Evolutionary conservation across 1,139 yeast genomes (phyloP).

Genomic region (Hemisphaericaspora subhashii): DNA sequence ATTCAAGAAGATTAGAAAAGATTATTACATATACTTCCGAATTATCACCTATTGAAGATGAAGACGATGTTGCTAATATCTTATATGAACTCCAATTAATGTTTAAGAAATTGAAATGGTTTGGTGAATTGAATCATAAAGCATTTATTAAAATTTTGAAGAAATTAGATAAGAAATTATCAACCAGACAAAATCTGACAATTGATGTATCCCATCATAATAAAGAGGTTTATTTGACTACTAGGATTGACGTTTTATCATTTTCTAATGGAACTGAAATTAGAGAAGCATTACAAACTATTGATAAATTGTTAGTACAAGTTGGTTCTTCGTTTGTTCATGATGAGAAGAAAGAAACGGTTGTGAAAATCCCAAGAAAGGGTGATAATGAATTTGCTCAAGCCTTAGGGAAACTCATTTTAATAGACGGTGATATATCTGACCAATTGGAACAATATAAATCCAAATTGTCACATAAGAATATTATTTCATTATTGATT

Average conservation of each 20-base stretch:
- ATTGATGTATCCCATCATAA: slow-evolving; percentile 53
- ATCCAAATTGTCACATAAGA: slow-evolving; percentile 33
- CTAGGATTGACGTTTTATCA: slow-evolving; percentile 73
- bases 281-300: slow-evolving; percentile 50
- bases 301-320: slow-evolving; percentile 53
- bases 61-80: slow-evolving; percentile 75
- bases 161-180: slow-evolving; percentile 81
- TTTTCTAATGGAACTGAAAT: slow-evolving; percentile 73
- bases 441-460: slow-evolving; percentile 33
- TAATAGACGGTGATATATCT: slow-evolving; percentile 39
- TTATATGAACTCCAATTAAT: slow-evolving; percentile 76
- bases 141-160: slow-evolving; percentile 89
- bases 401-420: slow-evolving; percentile 30
- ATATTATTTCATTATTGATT: slow-evolving; percentile 56
- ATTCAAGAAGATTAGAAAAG: slow-evolving; percentile 63
- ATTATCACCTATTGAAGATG: slow-evolving; percentile 55
- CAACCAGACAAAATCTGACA: slow-evolving; percentile 10
- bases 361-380: not conserved
- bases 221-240: slow-evolving; percentile 63
- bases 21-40: slow-evolving; percentile 27
- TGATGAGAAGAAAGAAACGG: slow-evolving; percentile 12
- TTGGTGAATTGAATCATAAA: slow-evolving; percentile 86
- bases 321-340: slow-evolving; percentile 23
- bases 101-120: slow-evolving; percentile 86
- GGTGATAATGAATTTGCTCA: slow-evolving; percentile 30